Evolutionary conservation across 108 stramenopile genomes (phyloP), one percentile per base, ranked within the genome.

Genomic region (Conticribra weissflogii): DNA sequence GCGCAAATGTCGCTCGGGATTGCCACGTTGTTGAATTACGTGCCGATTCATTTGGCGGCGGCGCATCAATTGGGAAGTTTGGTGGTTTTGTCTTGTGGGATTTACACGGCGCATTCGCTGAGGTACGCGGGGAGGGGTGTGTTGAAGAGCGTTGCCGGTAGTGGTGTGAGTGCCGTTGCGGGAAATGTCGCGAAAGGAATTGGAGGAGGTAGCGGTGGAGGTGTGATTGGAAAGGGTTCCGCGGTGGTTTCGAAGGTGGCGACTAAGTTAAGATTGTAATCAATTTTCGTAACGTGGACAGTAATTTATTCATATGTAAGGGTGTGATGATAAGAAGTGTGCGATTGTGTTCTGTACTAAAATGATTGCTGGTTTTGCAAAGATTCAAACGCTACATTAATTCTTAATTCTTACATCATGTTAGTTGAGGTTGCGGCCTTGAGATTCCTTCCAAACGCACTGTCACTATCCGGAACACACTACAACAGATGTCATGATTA

Each of bases 21-120:
- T 54, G 83, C 89, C 1, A 98, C 99, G 33, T 79, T 99, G 50
- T 79, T 99, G 73, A 80, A 85, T 58, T 98, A 98, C 73, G 98
- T 98, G 19, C 99, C 99, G 0, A 67, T 98, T 12, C 66, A 78
- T 21, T 81, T 99, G 17, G 99, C 98, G 15, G 96, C 98, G 7
- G 85, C 87, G 28, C 99, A 99, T 84, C 99, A 99, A 69, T 71
- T 95, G 17, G 99, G 99, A 41, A 94, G 96, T 54, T 72, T 99
- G 47, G 96, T 86, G 18, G 85, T 99, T 19, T 87, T 98, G 55
- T 78, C 97, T 12, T 83, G 85, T 59, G 91, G 88, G 33, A 46
- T 97, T n/a, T 97, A 94, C 59, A 58, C 88, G 58, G 85, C 84
- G 15, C 93, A 94, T 71, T 86, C 88, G 8, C 52, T 94, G 58